Evolutionary conservation across 495 filamentous ascomycete species (phyloP).

Genomic region (Xylaria intraflava): DNA sequence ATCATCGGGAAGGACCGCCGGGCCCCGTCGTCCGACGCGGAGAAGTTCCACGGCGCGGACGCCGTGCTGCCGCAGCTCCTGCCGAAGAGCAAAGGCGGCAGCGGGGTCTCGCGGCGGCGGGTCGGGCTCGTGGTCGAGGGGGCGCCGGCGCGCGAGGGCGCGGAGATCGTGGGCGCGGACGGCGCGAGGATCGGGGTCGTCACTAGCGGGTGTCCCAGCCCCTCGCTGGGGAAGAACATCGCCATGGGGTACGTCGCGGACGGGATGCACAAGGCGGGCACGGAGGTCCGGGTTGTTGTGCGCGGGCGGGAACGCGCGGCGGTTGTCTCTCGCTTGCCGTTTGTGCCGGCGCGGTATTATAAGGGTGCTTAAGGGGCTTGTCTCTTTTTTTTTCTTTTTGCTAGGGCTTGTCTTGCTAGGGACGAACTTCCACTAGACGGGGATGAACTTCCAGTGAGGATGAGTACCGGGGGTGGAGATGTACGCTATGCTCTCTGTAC

Average conservation of each 20-base stretch:
- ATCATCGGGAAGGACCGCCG: slow-evolving; percentile 74
- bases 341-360: slow-evolving; percentile 76
- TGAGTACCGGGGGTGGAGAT: not conserved
- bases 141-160: slow-evolving; percentile 84
- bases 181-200: slow-evolving; percentile 54
- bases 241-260: slow-evolving; percentile 92
- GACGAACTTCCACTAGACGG: too few relatives aligned
- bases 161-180: slow-evolving; percentile 56
- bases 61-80: slow-evolving; percentile 65
- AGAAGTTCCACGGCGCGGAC: slow-evolving; percentile 67
- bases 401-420: not conserved
- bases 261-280: slow-evolving; percentile 79
- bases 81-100: slow-evolving; percentile 58
- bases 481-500: too few relatives aligned
- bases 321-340: slow-evolving; percentile 86
- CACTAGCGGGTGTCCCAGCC: slow-evolving; percentile 86
- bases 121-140: slow-evolving; percentile 80
- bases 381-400: not conserved
- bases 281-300: slow-evolving; percentile 72
- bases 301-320: slow-evolving; percentile 77
- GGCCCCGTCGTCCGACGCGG: slow-evolving; percentile 26
- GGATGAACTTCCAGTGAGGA: too few relatives aligned
- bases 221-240: slow-evolving; percentile 78
- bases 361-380: slow-evolving; percentile 25
- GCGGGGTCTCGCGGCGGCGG: slow-evolving; percentile 61